Evolutionary conservation across 345 rosid genomes (phyloP).

Genomic region (Carallia brachiata): DNA sequence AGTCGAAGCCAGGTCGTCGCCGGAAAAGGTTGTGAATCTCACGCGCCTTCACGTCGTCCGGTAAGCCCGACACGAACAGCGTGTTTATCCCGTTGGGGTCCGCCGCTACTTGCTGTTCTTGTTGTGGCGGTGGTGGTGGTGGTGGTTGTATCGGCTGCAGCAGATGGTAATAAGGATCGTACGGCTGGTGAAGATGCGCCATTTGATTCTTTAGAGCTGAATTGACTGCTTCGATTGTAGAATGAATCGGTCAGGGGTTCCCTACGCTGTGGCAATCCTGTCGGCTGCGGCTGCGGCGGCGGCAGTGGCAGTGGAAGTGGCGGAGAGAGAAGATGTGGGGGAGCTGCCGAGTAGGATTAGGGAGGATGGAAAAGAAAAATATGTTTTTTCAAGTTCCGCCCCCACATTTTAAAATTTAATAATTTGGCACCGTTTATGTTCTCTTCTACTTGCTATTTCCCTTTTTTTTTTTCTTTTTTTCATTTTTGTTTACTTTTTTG

Average conservation of each 20-base stretch:
- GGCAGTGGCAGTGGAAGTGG: not conserved
- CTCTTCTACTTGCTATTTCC: too few relatives aligned
- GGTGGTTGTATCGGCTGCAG: slow-evolving; percentile 28
- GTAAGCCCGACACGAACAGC: slow-evolving; percentile 80
- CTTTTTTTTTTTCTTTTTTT: too few relatives aligned
- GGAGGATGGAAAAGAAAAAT: too few relatives aligned
- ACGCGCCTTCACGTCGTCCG: slow-evolving; percentile 83
- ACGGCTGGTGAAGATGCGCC: slow-evolving; percentile 45
- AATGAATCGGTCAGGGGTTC: not conserved
- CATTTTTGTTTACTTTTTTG: too few relatives aligned
- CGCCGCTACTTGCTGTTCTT: slow-evolving; percentile 13
- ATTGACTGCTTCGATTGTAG: not conserved
- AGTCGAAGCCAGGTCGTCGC: slow-evolving; percentile 68
- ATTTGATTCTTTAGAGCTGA: slow-evolving; percentile 12
- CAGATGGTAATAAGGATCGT: slow-evolving; percentile 55
- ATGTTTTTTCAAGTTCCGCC: too few relatives aligned
- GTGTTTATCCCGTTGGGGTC: slow-evolving; percentile 58
- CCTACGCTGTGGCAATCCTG: not conserved
- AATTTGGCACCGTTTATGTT: too few relatives aligned
- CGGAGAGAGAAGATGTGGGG: not conserved
- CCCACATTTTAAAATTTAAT: too few relatives aligned
- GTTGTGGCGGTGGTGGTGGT: slow-evolving; percentile 4
- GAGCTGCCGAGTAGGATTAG: too few relatives aligned
- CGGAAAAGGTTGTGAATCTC: slow-evolving; percentile 93
- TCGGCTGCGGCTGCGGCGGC: not conserved